phyloP scores from a whole-genome alignment of 768 basidiomycete species.

The Coprinellus micaceus region DNA sequence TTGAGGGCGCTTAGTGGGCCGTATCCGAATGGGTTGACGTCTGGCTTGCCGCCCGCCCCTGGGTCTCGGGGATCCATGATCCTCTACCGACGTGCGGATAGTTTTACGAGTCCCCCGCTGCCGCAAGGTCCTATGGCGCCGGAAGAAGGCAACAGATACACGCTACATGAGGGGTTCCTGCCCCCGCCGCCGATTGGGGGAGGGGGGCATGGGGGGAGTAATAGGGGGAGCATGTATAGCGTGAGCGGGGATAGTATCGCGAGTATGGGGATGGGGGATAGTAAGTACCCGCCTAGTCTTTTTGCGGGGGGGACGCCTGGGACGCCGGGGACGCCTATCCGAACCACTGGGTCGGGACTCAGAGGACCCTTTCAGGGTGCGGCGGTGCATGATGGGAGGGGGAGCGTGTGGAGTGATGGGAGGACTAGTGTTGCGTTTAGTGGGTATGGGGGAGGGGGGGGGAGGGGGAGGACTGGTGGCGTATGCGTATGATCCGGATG shows the following conservation, averaged over 20 bases:
- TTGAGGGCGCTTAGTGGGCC: background rate
- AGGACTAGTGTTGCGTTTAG: constrained; percentile 8
- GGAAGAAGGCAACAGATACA: no score
- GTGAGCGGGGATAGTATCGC: constrained; percentile 27
- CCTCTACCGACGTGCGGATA: constrained; percentile 29
- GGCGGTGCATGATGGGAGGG: constrained; percentile 1
- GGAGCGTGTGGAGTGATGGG: constrained; percentile 1
- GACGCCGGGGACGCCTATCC: background rate
- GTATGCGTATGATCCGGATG: constrained; percentile 59
- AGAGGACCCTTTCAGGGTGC: background rate
- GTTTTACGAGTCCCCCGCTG: background rate
- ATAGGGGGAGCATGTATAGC: constrained; percentile 21
- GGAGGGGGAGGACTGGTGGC: constrained; percentile 44
- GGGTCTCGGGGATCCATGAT: constrained; percentile 30
- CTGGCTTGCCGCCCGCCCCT: background rate
- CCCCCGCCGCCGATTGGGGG: constrained; percentile 10
- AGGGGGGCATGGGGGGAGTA: constrained; percentile 12
- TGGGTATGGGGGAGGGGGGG: constrained; percentile 10
- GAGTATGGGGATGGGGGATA: constrained; percentile 23
- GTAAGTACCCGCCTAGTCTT: constrained; percentile 26
- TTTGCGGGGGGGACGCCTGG: background rate
- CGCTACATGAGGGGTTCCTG: background rate
- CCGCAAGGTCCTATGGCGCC: background rate
- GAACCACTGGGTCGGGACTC: no score
- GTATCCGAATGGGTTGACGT: background rate